These are phyloP conservation scores for Colletotrichum abscissum DNA, from an alignment of 2,329 filamentous ascomycete species.

Conservation along the genomic window DNA sequence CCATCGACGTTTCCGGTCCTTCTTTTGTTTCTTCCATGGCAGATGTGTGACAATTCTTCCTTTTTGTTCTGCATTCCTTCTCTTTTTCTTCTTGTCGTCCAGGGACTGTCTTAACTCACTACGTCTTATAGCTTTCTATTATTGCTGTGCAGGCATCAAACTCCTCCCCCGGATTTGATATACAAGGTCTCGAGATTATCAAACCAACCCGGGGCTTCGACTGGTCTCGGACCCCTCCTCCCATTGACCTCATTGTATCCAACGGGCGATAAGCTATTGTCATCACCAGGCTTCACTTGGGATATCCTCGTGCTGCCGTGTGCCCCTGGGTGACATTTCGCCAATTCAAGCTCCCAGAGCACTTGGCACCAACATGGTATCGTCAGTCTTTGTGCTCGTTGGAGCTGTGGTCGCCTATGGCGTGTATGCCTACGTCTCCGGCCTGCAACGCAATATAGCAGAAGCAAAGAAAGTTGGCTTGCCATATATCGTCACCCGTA, in stretches of 20 bases:
- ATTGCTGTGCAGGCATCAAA: background rate
- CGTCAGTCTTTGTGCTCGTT: slow-evolving; percentile 48
- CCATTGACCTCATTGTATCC: background rate
- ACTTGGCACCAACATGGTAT: slow-evolving; percentile 45
- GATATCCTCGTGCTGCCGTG: background rate
- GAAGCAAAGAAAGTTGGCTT: slow-evolving; percentile 63
- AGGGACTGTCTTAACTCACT: background rate
- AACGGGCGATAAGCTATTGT: background rate
- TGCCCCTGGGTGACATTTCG: background rate
- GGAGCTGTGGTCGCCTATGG: slow-evolving; percentile 48
- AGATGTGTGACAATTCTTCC: background rate
- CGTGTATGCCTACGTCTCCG: slow-evolving; percentile 44
- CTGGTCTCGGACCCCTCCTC: background rate
- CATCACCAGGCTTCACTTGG: background rate
- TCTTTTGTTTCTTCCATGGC: slow-evolving; percentile 28
- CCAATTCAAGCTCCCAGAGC: background rate
- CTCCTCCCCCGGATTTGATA: background rate
- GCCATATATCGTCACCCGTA: slow-evolving; percentile 65
- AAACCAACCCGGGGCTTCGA: background rate
- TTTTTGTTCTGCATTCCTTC: background rate
- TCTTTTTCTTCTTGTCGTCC: background rate
- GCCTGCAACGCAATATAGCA: slow-evolving; percentile 58
- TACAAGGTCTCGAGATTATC: background rate
- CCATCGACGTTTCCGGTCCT: slow-evolving; percentile 21
- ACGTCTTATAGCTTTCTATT: background rate